Conservation (phyloP, 441 rosid genomes). For the Syzygium malaccense region DNA sequence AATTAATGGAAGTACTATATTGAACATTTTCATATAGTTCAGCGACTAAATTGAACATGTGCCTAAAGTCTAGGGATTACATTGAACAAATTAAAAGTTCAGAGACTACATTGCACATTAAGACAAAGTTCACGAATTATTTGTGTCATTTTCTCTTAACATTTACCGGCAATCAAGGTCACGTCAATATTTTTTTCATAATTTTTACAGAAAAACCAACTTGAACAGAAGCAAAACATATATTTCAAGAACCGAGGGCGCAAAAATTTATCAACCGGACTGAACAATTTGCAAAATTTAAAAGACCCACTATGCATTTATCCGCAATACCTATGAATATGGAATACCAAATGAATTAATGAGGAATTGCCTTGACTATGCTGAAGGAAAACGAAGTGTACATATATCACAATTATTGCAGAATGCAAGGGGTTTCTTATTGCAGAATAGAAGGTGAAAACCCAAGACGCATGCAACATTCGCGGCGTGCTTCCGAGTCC, state of each 20-base stretch:
- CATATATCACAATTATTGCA: neutral
- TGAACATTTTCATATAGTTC: too few species aligned
- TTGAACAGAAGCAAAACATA: neutral
- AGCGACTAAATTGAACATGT: too few species aligned
- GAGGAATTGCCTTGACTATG: neutral
- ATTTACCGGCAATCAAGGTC: neutral
- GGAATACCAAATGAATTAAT: neutral
- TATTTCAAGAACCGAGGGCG: neutral
- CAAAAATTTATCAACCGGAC: neutral
- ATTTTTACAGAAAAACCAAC: neutral
- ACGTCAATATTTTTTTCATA: too few species aligned
- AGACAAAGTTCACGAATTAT: too few species aligned
- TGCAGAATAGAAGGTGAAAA: neutral
- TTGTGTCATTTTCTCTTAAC: too few species aligned
- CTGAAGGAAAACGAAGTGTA: neutral
- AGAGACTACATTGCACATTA: too few species aligned
- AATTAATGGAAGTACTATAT: too few species aligned
- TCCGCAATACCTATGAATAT: neutral
- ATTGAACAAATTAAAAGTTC: too few species aligned
- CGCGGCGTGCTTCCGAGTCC: neutral
- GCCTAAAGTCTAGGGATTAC: too few species aligned
- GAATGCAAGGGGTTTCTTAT: too few species aligned
- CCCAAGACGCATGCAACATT: neutral
- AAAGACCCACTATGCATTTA: neutral
- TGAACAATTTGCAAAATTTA: neutral